Percentiles rank a stretch among this genome's conserved stretches.
phyloP scores from a whole-genome alignment of 371 early-diverging fungal species.

The Apophysomyces trapeziformis region DNA sequence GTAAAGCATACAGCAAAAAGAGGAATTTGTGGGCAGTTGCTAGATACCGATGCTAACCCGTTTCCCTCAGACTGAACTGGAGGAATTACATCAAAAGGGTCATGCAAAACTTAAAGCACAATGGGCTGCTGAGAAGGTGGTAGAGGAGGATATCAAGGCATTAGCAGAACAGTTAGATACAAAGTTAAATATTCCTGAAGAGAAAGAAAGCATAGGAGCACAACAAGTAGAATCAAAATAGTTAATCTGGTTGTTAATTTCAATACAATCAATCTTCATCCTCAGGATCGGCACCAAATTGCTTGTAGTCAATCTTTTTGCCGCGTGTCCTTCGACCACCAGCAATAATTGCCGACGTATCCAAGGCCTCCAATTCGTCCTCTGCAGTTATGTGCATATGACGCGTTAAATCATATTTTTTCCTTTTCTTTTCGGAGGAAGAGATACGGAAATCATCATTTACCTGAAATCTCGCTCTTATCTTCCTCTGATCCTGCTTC shows the following conservation, averaged over 20 bases:
- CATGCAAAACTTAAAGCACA: slow-evolving; percentile 50
- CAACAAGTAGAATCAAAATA: slow-evolving; percentile 3
- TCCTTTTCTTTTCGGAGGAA: background rate
- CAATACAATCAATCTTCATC: slow-evolving; percentile 33
- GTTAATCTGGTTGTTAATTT: background rate
- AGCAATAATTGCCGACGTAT: slow-evolving; percentile 66
- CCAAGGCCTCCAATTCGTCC: slow-evolving; percentile 63
- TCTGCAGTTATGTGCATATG: slow-evolving; percentile 32
- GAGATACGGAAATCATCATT: background rate
- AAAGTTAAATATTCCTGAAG: slow-evolving; percentile 32
- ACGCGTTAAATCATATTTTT: background rate
- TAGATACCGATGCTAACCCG: background rate
- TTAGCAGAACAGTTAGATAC: slow-evolving; percentile 40
- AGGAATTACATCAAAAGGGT: slow-evolving; percentile 33
- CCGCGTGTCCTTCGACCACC: slow-evolving; percentile 74
- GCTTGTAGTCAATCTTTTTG: slow-evolving; percentile 69
- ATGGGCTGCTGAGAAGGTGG: slow-evolving; percentile 47
- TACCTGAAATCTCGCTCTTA: slow-evolving; percentile 40
- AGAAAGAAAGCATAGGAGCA: slow-evolving; percentile 10
- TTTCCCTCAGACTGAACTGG: slow-evolving; percentile 40
- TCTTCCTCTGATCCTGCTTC: slow-evolving; percentile 36
- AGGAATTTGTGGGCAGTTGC: background rate
- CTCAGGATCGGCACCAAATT: slow-evolving; percentile 68
- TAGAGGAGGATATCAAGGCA: slow-evolving; percentile 35
- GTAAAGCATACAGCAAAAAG: slow-evolving; percentile 25